Percentiles rank a stretch among this genome's conserved stretches.
Evolutionary conservation across 345 rosid species (phyloP).

Genomic region (Syzygium oleosum): DNA sequence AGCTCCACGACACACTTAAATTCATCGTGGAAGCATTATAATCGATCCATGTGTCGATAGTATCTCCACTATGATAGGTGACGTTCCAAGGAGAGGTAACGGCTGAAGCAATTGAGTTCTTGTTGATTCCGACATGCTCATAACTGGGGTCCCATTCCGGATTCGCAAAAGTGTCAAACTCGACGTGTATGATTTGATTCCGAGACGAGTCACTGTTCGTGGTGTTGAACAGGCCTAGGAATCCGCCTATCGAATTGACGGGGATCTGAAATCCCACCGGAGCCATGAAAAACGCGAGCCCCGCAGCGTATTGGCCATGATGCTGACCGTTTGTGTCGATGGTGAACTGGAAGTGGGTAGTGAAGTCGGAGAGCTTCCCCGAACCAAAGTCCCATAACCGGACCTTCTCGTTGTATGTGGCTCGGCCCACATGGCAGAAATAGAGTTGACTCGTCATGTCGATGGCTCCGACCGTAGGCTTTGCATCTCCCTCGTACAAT

Average conservation of each 20-base stretch:
- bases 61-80: slow-evolving; percentile 11
- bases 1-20: slow-evolving; percentile 38
- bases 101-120: slow-evolving; percentile 9
- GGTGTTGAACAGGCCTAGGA: slow-evolving; percentile 16
- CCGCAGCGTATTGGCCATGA: neutral
- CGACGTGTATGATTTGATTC: slow-evolving; percentile 7
- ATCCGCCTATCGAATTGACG: slow-evolving; percentile 13
- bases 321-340: neutral
- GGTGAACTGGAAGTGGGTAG: slow-evolving; percentile 9
- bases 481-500: slow-evolving; percentile 15
- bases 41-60: slow-evolving; percentile 15
- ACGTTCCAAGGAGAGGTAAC: slow-evolving; percentile 24
- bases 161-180: slow-evolving; percentile 16
- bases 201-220: neutral
- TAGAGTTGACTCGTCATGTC: slow-evolving; percentile 4
- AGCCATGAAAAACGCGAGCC: slow-evolving; percentile 23
- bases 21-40: slow-evolving; percentile 31
- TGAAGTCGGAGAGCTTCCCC: slow-evolving; percentile 14
- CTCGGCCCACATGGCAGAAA: slow-evolving; percentile 11
- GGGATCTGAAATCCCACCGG: slow-evolving; percentile 13
- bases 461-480: slow-evolving; percentile 1
- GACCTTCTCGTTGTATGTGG: slow-evolving; percentile 6
- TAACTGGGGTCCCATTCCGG: slow-evolving; percentile 12
- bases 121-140: slow-evolving; percentile 17
- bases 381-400: slow-evolving; percentile 16